Base-by-base conservation (phyloP, 176 grass and related monocot species). In the Avena atlantica region DNA sequence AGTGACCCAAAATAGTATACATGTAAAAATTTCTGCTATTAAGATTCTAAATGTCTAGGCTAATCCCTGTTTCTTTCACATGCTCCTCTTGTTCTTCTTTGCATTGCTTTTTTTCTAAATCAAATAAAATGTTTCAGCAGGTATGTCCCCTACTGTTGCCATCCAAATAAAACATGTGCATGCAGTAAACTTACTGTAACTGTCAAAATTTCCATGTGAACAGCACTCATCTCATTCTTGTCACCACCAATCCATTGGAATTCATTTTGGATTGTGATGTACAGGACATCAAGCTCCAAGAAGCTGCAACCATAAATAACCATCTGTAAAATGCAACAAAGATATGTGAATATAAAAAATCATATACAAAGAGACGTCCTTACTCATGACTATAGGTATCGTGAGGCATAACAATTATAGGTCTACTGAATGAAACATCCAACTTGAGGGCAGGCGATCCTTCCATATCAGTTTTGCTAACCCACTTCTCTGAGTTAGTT, bases 351-450 rank as follows among this genome's bases (percentile, higher is more conserved):
- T 40, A 86, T 16, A 71, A 9, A 47, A 82, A 51, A 62, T 64
- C 59, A 59, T 76, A 76, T 52, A 12, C 8, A 83, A 9, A 42
- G 50, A 81, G 55, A 50, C 13, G 80, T 83, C 74, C 96, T 92
- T 92, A 98, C 96, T 98, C 96, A 16, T 84, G 27, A 73, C 91
- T 95, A 78, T 94, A 82, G 79, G 96, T 94, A 73, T 81, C 88
- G 12, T 85, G 93, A 66, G 96, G 96, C 96, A 98, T 92, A 81
- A 95, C 67, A 95, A 98, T 98, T 93, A 98, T 88, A 87, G 96
- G 96, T 58, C 93, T 93, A 64, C 84, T 95, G n/a, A 98, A 91
- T 76, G 93, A 95, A 88, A 98, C 70, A 70, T 98, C 88, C 90
- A 98, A 87, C 86, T 92, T 98, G 73, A 95, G 84, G 70, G 96